Base-by-base conservation (phyloP, 495 filamentous ascomycete species). In the Poronia punctata region DNA sequence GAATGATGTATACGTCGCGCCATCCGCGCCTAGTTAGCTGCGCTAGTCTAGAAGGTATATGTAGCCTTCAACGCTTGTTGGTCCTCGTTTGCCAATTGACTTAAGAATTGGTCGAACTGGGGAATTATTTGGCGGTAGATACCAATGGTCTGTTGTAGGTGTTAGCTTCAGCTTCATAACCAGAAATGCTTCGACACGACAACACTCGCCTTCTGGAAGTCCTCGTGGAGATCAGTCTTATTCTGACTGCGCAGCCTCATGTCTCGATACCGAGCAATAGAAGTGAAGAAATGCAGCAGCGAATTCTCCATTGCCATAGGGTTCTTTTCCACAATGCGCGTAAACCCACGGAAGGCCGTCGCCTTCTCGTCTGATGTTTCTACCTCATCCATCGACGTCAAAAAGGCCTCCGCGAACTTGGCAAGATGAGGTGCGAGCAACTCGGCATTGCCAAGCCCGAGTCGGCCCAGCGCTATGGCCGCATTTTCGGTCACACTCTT, bases 361-460 rank as follows among this genome's bases (percentile, higher is more conserved):
- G 83, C 87, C 66, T 97, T 98, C 65, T 99, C 92, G 39, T 94
- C 85, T 8, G 89, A 90, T 50, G 83, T 83, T 32, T 88, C 83
- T 27, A 96, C 84, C 40, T 85, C 84, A 41, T 75, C 73, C 68
- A 97, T 88, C 0, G 85, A 79, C 30, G 71, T 73, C 28, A 99
- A 62, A 64, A 96, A 97, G 4, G 80, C 75, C 7, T 78, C 74
- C 2, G 89, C 88, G 46, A 90, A 93, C 28, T 74, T 79, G 23
- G 76, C 69, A n/a, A 99, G 74, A 27, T 85, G 82, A 7, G 88
- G 84, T 0, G 88, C 86, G 27, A 97, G 71, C 24, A 80, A 65
- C 16, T 83, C 79, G 19, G 82, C 72, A 52, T 82, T 86, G 42
- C 80, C 82, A n/a, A 95, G 72, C 6, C 93, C 92, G 18, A 99